Evolutionary conservation across 805 yeast genomes (phyloP).

Genomic region (Metahyphopichia silvanorum): DNA sequence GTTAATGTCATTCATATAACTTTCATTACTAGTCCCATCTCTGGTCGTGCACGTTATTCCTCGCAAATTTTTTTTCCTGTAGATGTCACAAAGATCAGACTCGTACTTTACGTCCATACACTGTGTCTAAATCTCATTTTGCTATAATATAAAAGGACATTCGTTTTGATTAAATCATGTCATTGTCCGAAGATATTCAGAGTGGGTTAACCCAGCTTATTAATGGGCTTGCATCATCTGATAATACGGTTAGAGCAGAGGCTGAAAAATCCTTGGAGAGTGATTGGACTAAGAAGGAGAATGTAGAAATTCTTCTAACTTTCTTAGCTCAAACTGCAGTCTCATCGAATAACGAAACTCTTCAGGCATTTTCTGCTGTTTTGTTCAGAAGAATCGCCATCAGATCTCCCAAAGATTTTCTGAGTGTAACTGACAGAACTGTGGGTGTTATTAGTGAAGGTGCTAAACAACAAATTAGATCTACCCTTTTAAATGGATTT

Average conservation of each 20-base stretch:
- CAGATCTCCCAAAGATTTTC: constrained; percentile 67
- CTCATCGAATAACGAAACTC: constrained; percentile 54
- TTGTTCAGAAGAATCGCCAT: constrained; percentile 83
- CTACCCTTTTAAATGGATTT: constrained; percentile 71
- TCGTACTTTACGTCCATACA: too few species aligned
- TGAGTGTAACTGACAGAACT: constrained; percentile 70
- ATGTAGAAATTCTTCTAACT: constrained; percentile 66
- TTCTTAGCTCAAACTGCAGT: constrained; percentile 82
- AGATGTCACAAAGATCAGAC: too few species aligned
- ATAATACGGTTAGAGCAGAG: constrained; percentile 66
- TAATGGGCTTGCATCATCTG: constrained; percentile 70
- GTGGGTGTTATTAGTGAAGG: constrained; percentile 64
- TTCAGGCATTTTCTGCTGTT: constrained; percentile 77
- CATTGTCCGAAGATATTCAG: constrained; percentile 65
- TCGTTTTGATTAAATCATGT: too few species aligned
- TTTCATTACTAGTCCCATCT: too few species aligned
- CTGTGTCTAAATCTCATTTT: too few species aligned
- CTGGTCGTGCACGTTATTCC: too few species aligned
- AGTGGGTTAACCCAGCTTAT: constrained; percentile 58
- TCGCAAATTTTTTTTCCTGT: too few species aligned
- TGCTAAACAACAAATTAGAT: constrained; percentile 60
- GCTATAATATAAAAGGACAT: too few species aligned
- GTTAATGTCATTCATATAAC: background rate
- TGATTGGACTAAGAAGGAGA: constrained; percentile 70
- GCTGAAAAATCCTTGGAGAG: constrained; percentile 74